Base-by-base conservation (phyloP, 2,329 filamentous ascomycete species). In the Ophiostoma novo-ulmi region DNA sequence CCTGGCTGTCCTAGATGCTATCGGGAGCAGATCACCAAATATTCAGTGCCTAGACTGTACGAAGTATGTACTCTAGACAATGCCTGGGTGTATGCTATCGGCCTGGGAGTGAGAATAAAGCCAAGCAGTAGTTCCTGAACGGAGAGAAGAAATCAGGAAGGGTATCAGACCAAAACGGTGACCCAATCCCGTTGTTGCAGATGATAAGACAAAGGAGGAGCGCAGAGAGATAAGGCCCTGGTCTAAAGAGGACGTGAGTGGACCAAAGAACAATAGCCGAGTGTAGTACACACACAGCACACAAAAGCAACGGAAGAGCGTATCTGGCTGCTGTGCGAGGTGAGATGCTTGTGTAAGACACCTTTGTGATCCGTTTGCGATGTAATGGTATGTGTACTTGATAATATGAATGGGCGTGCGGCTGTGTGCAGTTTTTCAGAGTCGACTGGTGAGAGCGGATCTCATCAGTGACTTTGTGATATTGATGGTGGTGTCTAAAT, bases 191-290 rank as follows among this genome's bases (percentile, higher is more conserved):
- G 41, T 48, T 38, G 70, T 13, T 41, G 70, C 68, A 67, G 68
- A 71, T 71, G 70, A 71, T 71, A 71, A 71, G 70, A 63, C 61
- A 64, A 67, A 52, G 17, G 38, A 58, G 44, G 67, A 20, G 38
- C 14, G 66, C 48, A 70, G 38, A 70, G 38, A 71, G 70, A 71
- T 71, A 71, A 71, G 70, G 70, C 39, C 70, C 63, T 61, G 68
- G 64, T 38, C 64, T 58, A 68, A 65, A 44, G 70, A 41, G 26
- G 52, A 22, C 35, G 55, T 68, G 67, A 71, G 70, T 71, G 70
- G 70, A 38, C 35, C 70, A 66, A 14, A 69, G 52, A 13, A 35
- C 67, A 55, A 67, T 63, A 63, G 58, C 26, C 58, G 58, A 35
- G 26, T 63, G 58, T 63, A 1, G 58, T 26, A 31, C 31, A 35